These are phyloP conservation scores for Colletotrichum brevisporum DNA, from an alignment of 2,329 filamentous ascomycete species.

Conservation along the genomic window DNA sequence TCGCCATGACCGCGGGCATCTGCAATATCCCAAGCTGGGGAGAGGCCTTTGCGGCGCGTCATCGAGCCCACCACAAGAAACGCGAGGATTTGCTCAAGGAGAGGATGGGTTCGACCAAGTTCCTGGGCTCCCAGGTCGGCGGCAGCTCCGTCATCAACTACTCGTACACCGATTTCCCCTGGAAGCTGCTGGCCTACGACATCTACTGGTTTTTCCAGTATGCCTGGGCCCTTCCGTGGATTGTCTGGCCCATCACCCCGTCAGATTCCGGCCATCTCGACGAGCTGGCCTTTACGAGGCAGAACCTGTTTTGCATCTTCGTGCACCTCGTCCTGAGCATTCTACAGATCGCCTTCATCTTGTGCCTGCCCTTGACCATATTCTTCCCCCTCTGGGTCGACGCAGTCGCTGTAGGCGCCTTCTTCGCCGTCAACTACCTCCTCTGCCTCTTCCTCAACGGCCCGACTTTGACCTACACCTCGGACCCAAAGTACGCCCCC, in stretches of 20 bases:
- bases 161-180: constrained; percentile 71
- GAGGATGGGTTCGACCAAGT: constrained; percentile 56
- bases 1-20: constrained; percentile 28
- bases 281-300: constrained; percentile 72
- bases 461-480: constrained; percentile 61
- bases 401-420: constrained; percentile 54
- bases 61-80: constrained; percentile 24
- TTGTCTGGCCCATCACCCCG: constrained; percentile 71
- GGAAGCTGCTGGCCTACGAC: constrained; percentile 65
- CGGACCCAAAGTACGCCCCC: constrained; percentile 67
- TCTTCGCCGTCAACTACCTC: constrained; percentile 64
- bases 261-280: constrained; percentile 68
- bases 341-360: constrained; percentile 72
- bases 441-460: constrained; percentile 70
- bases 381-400: constrained; percentile 66
- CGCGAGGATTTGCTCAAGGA: constrained; percentile 26
- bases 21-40: constrained; percentile 28
- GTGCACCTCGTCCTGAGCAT: constrained; percentile 72
- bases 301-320: constrained; percentile 70
- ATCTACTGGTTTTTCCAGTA: constrained; percentile 69
- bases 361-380: constrained; percentile 67
- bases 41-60: constrained; percentile 17
- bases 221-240: constrained; percentile 69
- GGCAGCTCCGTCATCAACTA: constrained; percentile 71
- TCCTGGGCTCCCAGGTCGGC: constrained; percentile 72